Evolutionary conservation across 495 filamentous ascomycete species (phyloP).

Genomic region (Achaetomiella virescens): DNA sequence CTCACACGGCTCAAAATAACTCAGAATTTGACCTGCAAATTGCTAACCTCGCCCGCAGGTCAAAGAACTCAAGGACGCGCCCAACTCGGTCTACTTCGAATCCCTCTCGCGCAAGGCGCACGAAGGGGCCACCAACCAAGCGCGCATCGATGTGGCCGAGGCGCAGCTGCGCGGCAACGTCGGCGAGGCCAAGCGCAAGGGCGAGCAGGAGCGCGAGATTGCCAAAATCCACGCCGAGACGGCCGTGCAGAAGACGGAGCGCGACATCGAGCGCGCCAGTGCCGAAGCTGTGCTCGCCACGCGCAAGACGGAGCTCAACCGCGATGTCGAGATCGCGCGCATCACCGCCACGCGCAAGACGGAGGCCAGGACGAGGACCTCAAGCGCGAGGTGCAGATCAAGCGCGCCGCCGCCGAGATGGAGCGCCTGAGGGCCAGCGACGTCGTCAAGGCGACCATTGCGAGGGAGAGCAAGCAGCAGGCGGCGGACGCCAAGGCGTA

Average conservation of each 20-base stretch:
- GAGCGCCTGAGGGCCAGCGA: slow-evolving; percentile 69
- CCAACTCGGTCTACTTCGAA: slow-evolving; percentile 69
- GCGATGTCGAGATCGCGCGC: slow-evolving; percentile 64
- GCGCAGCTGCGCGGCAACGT: slow-evolving; percentile 72
- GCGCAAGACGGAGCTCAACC: slow-evolving; percentile 61
- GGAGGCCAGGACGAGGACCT: slow-evolving; percentile 71
- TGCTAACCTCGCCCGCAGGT: slow-evolving; percentile 66
- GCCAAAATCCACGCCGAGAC: slow-evolving; percentile 77
- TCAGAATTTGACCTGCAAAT: slow-evolving; percentile 20
- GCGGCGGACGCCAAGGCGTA: slow-evolving; percentile 62
- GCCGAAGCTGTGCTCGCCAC: slow-evolving; percentile 69
- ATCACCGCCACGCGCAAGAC: slow-evolving; percentile 64
- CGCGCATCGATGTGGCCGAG: slow-evolving; percentile 70
- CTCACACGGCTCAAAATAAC: too few relatives aligned
- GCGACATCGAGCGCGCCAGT: slow-evolving; percentile 69
- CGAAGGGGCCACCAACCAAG: slow-evolving; percentile 75
- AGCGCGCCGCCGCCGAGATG: slow-evolving; percentile 70
- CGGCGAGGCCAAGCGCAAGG: slow-evolving; percentile 70
- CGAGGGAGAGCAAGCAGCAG: slow-evolving; percentile 64
- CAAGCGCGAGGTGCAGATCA: slow-evolving; percentile 64
- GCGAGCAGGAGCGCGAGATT: slow-evolving; percentile 71
- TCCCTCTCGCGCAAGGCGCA: slow-evolving; percentile 74
- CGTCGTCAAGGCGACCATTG: slow-evolving; percentile 71
- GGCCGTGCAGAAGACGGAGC: slow-evolving; percentile 74
- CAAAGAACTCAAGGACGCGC: slow-evolving; percentile 76